These are phyloP conservation scores for Salix caprea DNA, from an alignment of 345 rosid genomes.

Conservation along the genomic window DNA sequence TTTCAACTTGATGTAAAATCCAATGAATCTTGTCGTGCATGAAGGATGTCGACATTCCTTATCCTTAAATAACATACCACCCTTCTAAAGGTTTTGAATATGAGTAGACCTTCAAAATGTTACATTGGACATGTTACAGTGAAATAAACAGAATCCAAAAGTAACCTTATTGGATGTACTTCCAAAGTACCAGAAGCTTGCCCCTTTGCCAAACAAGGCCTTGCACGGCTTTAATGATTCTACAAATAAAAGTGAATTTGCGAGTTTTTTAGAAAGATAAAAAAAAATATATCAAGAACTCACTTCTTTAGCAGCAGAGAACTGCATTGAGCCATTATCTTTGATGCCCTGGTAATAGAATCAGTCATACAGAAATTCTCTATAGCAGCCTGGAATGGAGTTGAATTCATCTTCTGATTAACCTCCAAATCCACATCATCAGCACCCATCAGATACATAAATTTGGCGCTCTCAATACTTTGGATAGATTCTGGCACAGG, in stretches of 20 bases:
- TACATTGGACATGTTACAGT: conserved; percentile 22
- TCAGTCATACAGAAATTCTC: conserved; percentile 96
- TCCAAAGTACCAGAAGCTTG: conserved; percentile 18
- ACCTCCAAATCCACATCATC: conserved; percentile 69
- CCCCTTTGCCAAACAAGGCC: conserved; percentile 1
- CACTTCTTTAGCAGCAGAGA: conserved; percentile 69
- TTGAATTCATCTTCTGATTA: conserved; percentile 35
- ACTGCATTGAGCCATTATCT: conserved; percentile 98
- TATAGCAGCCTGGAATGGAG: conserved; percentile 51
- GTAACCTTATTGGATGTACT: conserved; percentile 30
- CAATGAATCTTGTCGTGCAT: no score
- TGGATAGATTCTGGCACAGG: conserved; percentile 70
- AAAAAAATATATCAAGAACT: conserved; percentile 20
- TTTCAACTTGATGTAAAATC: no score
- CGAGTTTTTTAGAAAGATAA: conserved; percentile 19
- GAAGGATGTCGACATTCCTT: no score
- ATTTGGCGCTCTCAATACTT: conserved; percentile 71
- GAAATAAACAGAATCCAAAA: conserved; percentile 15
- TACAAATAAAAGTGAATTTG: conserved; percentile 14
- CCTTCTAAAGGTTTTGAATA: no score
- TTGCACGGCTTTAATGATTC: conserved; percentile 13
- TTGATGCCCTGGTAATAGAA: conserved; percentile 91
- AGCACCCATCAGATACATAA: conserved; percentile 93
- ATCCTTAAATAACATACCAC: no score
- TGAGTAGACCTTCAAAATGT: neutral